Base-by-base conservation (phyloP, 1,284 basidiomycete species). In the Moesziomyces aphidis region DNA sequence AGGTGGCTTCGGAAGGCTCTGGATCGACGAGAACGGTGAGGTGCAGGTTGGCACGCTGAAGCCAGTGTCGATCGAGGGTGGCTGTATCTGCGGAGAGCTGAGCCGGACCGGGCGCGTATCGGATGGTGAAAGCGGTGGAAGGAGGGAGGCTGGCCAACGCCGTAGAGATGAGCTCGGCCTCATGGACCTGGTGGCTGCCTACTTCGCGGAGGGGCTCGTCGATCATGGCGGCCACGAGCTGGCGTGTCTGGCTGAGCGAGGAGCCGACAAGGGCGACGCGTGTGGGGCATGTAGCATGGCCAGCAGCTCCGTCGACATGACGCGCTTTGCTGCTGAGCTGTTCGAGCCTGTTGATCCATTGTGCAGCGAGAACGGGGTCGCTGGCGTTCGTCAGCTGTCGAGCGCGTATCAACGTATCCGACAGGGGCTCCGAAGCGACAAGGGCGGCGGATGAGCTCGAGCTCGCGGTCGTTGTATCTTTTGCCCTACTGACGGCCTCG, bases 161-260 rank as follows among this genome's bases (percentile, higher is more conserved):
- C 11, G 46, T 44, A 42, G 54, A 31, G 28, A 71, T 22, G 11
- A 43, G 8, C 22, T 60, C 46, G 5, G 64, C 60, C 5, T 66
- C 62, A 46, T 61, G 50, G 23, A 23, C 48, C 15, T 39, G 49
- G 13, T 45, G 5, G 9, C 34, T 28, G 11, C 61, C 43, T 26
- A 52, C 48, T 17, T 80, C 76, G 21, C 72, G 72, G 4, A 76
- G 73, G 7, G 76, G 78, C 55, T 80, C 78, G 31, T 68, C 62
- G 23, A 76, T 56, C 48, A 80, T 58, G 19, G 65, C 51, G 11
- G 49, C 39, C 45, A 74, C 22, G 48, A 74, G 62, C 24, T 64
- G 59, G 23, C 53, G 59, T 17, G 56, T 60, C 8, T 69, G 72
- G 36, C 72, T 74, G 42, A 63, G 54, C 10, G 62, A 66, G 6